Percentiles rank a stretch among this genome's conserved stretches.
Evolutionary conservation across 2,329 filamentous ascomycete species (phyloP).

Genomic region (Alternaria triticimaculans): DNA sequence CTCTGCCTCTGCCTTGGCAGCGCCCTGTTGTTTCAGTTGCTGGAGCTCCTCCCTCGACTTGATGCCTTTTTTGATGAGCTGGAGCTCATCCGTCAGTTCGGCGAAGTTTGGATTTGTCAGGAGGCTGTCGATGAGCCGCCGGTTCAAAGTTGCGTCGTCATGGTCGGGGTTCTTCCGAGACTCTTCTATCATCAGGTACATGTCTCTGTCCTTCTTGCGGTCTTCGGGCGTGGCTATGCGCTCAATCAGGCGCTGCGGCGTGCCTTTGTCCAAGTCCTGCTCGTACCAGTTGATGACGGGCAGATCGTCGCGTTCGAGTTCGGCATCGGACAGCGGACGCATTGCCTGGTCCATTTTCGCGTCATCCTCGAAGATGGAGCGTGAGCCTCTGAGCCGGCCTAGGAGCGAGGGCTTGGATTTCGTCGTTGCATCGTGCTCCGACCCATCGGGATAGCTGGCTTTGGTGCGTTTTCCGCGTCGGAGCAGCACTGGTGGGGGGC

Average conservation of each 20-base stretch:
- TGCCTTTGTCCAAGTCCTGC: constrained; percentile 33
- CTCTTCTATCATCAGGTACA: constrained; percentile 33
- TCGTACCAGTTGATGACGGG: constrained; percentile 39
- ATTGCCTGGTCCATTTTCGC: constrained; percentile 13
- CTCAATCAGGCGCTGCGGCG: constrained; percentile 30
- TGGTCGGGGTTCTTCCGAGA: constrained; percentile 35
- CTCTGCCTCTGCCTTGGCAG: constrained; percentile 20
- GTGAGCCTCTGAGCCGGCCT: constrained; percentile 4
- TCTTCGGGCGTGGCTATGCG: constrained; percentile 34
- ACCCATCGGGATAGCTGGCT: constrained; percentile 13
- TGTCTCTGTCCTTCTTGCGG: constrained; percentile 28
- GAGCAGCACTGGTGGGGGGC: constrained; percentile 22
- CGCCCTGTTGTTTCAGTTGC: constrained; percentile 14
- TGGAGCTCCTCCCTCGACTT: constrained; percentile 24
- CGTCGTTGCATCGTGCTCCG: constrained; percentile 2
- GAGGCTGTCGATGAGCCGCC: constrained; percentile 35
- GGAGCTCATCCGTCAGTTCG: constrained; percentile 35
- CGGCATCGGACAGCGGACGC: constrained; percentile 24
- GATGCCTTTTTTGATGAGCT: constrained; percentile 34
- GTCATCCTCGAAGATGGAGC: constrained; percentile 7
- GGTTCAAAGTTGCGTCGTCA: constrained; percentile 35
- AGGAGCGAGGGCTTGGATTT: not conserved
- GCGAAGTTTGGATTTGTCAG: constrained; percentile 39
- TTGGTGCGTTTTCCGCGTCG: constrained; percentile 31
- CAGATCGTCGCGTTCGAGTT: constrained; percentile 29